Base-by-base conservation (phyloP, 2,329 filamentous ascomycete species). In the Lecanosticta acicola region DNA sequence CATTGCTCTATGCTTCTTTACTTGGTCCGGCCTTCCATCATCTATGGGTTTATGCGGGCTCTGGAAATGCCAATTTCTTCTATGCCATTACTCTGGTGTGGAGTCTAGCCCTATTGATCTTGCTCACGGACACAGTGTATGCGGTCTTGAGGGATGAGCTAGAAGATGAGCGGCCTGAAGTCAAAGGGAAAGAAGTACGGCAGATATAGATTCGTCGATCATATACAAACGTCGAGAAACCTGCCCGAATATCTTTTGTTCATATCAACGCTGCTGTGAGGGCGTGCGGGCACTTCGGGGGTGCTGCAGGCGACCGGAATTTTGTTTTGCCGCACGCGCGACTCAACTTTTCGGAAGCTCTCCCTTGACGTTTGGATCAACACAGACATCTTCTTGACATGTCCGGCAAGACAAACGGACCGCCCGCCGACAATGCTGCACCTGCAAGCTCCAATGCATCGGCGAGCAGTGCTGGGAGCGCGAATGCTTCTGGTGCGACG, bases 11-110 rank as follows among this genome's bases (percentile, higher is more conserved):
- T 66, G 84, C 88, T 18, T 85, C 84, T 2, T 83, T 95, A 51
- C 77, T 98, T 0, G 93, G 93, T 0, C 93, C 93, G 1, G 89
- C 90, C 0, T 98, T 98, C 65, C 95, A 97, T 66, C 84, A 98
- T 64, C 74, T 98, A 3, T 98, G 93, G 93, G 91, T 98, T 47
- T 98, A 97, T 63, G 93, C 93, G 2, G 93, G 93, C 40, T 95
- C 89, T 46, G 93, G 93, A 20, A 98, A 98, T 61, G 93, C 93
- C 48, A 98, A 98, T 66, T 98, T 98, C 71, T 98, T 98, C 71
- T 98, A 98, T 64, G 93, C 93, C 55, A 97, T 98, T 59, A 98
- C 93, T 0, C 72, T 98, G n/a, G 93, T 98, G 0, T 98, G 93
- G 93, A 94, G 88, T 63, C 67, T 98, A 18, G 93, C 88, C 0